Evolutionary conservation across 75 land plant species (phyloP), one percentile per base, ranked within the genome.

Genomic region (Sequoia sempervirens): DNA sequence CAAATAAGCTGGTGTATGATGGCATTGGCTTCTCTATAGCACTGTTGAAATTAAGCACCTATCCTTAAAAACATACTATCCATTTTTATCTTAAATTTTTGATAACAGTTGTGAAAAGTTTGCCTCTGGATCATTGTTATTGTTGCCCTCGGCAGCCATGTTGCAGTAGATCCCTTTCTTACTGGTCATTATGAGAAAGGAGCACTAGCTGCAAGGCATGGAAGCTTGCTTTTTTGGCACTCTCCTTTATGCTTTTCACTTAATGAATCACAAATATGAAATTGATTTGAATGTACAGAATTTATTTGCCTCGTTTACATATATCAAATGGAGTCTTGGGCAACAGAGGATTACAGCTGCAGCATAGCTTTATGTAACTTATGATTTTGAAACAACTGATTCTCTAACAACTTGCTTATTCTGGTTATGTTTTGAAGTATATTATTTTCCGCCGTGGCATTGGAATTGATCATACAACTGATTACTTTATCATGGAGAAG

Each of bases 371-470:
- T 7, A 75, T 38, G 15, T 75, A 75, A 75, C 20, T 23, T 1
- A 6, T 61, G 26, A 23, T 61, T 20, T 5, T 61, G 66, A 61
- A 61, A 61, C n/a, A 32, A 70, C 32, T 36, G 26, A 82, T 37
- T 82, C 18, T 54, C 82, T 34, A 70, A 69, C 32, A 37, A 82
- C 26, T 0, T 52, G 4, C n/a, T 80, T 64, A 5, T 84, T n/a
- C 28, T 72, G 32, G 26, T 28, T 81, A 68, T 46, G 36, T 46
- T 26, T 54, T 72, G 68, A 82, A 97, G 99, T 97, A 97, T 75
- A 78, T 96, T 5, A 90, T 97, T 66, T 97, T 95, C 84, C 91
- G 98, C 15, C 96, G 98, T 28, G 99, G 99, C 52, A 88, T 94
- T 89, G 99, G 99, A 82, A 88, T 96, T 87, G 99, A 97, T 86